Conservation (phyloP, 805 yeast species). For the Scheffersomyces amazonensis region DNA sequence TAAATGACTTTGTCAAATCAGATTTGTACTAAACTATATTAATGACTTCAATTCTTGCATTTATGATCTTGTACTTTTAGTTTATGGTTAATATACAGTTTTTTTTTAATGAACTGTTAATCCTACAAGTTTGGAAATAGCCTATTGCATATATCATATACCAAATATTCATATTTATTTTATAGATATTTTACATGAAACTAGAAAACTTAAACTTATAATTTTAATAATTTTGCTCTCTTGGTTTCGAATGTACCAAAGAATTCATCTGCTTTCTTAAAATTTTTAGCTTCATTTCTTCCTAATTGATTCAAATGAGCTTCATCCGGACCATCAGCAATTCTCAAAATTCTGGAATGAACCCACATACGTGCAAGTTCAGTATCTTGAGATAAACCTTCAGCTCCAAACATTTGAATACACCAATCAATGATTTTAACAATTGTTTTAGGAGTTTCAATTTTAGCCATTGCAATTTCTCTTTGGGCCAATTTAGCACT, state of each 20-base stretch:
- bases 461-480: conserved; percentile 63
- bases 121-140: conserved; percentile 2
- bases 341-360: conserved; percentile 51
- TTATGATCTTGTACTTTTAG: not conserved
- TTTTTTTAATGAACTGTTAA: not conserved
- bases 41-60: too few relatives aligned
- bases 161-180: too few relatives aligned
- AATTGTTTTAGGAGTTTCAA: conserved; percentile 57
- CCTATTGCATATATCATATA: too few relatives aligned
- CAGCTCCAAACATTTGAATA: conserved; percentile 63
- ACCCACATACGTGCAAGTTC: conserved; percentile 55
- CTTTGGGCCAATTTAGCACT: conserved; percentile 53
- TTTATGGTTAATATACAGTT: not conserved
- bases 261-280: conserved; percentile 31
- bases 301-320: conserved; percentile 60
- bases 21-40: conserved; percentile 49
- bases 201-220: too few relatives aligned
- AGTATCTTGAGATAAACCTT: conserved; percentile 61
- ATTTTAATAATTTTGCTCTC: conserved; percentile 18
- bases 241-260: conserved; percentile 22
- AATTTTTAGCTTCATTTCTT: conserved; percentile 40
- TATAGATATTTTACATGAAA: too few relatives aligned
- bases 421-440: conserved; percentile 56
- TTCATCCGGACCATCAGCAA: conserved; percentile 72
- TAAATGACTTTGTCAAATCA: conserved; percentile 53